Evolutionary conservation across 148 eudicot species (phyloP), one percentile per base, ranked within the genome.

Genomic region (Rhododendron kiyosumense): DNA sequence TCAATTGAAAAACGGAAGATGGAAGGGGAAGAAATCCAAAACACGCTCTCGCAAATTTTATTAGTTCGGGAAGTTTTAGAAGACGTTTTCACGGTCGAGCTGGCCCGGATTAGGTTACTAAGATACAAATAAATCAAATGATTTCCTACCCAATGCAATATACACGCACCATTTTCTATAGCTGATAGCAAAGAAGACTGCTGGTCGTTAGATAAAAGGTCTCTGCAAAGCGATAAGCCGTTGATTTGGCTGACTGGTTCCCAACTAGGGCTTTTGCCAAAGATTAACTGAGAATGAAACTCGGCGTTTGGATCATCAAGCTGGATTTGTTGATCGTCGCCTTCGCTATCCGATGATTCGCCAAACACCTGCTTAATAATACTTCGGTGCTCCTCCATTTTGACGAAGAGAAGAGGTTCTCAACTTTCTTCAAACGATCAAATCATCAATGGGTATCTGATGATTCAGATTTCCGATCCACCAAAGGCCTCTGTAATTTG

Each of bases 141-240:
- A 17, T 54, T 54, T 54, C 22, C 61, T 17, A 54, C 22, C 5
- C 61, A 54, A 54, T 54, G 61, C 61, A 54, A 15, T 17, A 54
- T 18, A 54, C 22, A 54, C 61, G 69, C 32, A 94, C 98, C 97
- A 45, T 82, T 79, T 57, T 92, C 48, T 46, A 96, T 92, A 12
- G 93, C 81, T 18, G 94, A 88, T 38, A 95, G 91, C 87, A 95
- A 87, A 1, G 89, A 87, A 73, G 94, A 90, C 71, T 95, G 99
- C 30, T 92, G 92, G 3, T 85, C 82, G 51, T 84, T 74, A 79
- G 95, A 91, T 48, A 96, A 89, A 80, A 96, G 94, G 81, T 94
- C 89, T 49, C 87, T 89, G 88, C 95, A 96, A 11, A 96, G 57
- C 92, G 93, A 94, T 45, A 96, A 87, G 71, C 99, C 99, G 11